A percentile compares a stretch with the other conserved stretches of the same genome.
Evolutionary conservation across 2,329 filamentous ascomycete genomes (phyloP).

Genomic region (Orbilia oligospora): DNA sequence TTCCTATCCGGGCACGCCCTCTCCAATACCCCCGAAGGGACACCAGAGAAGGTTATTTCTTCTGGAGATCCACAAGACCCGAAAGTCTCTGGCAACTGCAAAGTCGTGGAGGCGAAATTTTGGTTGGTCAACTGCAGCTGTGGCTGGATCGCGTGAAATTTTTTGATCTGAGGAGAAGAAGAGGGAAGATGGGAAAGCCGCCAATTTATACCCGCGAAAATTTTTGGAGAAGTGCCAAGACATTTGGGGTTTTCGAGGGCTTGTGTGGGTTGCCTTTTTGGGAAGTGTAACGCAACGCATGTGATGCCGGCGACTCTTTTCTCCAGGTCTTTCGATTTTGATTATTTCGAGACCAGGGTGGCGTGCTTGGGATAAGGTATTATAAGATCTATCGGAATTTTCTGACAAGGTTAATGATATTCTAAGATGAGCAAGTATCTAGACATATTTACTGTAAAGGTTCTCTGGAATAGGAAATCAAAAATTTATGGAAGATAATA

Average conservation of each 20-base stretch:
- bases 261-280: slow-evolving; percentile 21
- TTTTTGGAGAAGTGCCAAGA: slow-evolving; percentile 31
- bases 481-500: too few species aligned
- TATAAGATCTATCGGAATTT: too few species aligned
- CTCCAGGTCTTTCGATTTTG: too few species aligned
- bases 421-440: too few species aligned
- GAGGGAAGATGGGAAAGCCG: slow-evolving; percentile 28
- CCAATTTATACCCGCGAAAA: slow-evolving; percentile 30
- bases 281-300: slow-evolving; percentile 38
- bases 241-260: neutral
- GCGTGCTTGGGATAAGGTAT: too few species aligned
- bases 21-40: neutral
- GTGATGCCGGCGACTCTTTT: neutral
- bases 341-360: too few species aligned
- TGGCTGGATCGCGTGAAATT: slow-evolving; percentile 61
- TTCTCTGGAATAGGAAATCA: too few species aligned
- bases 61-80: slow-evolving; percentile 61
- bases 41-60: slow-evolving; percentile 3
- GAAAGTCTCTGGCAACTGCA: slow-evolving; percentile 60
- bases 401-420: too few species aligned
- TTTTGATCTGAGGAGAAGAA: slow-evolving; percentile 58
- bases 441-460: too few species aligned
- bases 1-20: slow-evolving; percentile 48
- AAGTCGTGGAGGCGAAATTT: slow-evolving; percentile 56
- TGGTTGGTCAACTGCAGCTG: slow-evolving; percentile 58